Base-by-base conservation (phyloP, 2,329 filamentous ascomycete species). In the Annulohypoxylon truncatum region DNA sequence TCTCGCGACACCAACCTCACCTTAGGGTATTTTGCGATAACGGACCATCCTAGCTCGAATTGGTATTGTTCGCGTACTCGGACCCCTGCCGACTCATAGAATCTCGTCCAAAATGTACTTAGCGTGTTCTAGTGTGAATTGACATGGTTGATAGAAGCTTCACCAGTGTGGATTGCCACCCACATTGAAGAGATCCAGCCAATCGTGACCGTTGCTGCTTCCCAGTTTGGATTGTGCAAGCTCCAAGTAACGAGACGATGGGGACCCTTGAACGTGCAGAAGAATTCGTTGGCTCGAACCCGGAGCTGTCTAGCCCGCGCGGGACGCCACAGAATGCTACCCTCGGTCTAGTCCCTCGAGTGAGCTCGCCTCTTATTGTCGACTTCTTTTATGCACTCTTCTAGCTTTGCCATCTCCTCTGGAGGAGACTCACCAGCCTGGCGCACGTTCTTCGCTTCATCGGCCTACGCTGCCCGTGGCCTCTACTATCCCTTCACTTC, bases 261-360 rank as follows among this genome's bases (percentile, higher is more conserved):
- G 64, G 64, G 50, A 72, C 57, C 72, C 71, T 69, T 69, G 69
- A 67, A 65, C 67, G 67, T 73, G 72, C 72, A 73, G 68, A 67
- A 62, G 70, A 70, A 70, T 64, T 70, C 70, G 61, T 72, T 67
- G 68, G 64, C 70, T 71, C 68, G 69, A 75, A 54, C 71, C 70
- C 76, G 76, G 77, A 77, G 64, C 57, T 74, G 62, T 70, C 63
- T 72, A 71, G 72, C 71, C 77, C 75, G 76, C 71, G 73, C 73
- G 72, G 73, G 71, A 74, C 67, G 68, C 65, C 54, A 67, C 64
- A 60, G 64, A 59, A 58, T 72, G 61, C 58, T 61, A 67, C 67
- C 69, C 66, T 67, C 56, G 57, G 53, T 47, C 54, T 63, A 62
- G 47, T 70, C 57, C 64, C 13, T 67, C 55, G 64, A 69, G 63